Percentiles rank a stretch among this genome's conserved stretches.
These are phyloP conservation scores for Fusarium newnesense DNA, from an alignment of 2,329 filamentous ascomycete species.

Conservation along the genomic window DNA sequence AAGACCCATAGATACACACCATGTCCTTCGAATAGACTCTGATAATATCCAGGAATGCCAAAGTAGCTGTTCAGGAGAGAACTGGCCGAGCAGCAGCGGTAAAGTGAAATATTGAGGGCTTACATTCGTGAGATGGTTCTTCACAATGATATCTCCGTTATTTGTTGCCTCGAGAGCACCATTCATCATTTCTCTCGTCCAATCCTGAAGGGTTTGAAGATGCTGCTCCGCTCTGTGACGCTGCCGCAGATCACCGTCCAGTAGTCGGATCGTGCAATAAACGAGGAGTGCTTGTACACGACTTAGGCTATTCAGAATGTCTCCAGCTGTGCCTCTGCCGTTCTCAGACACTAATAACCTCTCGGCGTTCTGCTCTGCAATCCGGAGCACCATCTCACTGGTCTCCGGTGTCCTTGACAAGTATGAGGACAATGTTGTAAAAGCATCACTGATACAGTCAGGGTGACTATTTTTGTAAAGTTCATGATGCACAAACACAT, in stretches of 20 bases:
- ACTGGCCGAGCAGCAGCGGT: conserved; percentile 1
- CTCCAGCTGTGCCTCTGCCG: neutral
- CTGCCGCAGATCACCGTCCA: conserved; percentile 38
- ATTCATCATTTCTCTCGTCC: conserved; percentile 26
- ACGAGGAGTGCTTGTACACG: conserved; percentile 39
- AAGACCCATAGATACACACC: conserved; percentile 36
- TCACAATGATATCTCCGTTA: conserved; percentile 13
- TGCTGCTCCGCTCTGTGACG: conserved; percentile 37
- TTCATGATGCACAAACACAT: conserved; percentile 18
- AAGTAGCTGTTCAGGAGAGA: conserved; percentile 18
- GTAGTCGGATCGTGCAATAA: conserved; percentile 40
- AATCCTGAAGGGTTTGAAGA: conserved; percentile 24
- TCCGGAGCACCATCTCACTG: conserved; percentile 14
- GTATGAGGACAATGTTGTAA: conserved; percentile 23
- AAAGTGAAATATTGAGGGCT: neutral
- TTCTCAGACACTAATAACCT: neutral
- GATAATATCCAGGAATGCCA: conserved; percentile 48
- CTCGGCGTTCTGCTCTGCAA: conserved; percentile 19
- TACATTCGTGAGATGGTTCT: conserved; percentile 6
- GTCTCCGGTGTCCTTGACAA: conserved; percentile 25
- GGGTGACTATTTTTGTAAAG: conserved; percentile 21
- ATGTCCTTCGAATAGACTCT: conserved; percentile 46
- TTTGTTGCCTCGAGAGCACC: neutral
- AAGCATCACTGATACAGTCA: conserved; percentile 12
- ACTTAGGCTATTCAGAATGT: conserved; percentile 12